Percentiles rank a stretch among this genome's conserved stretches.
Evolutionary conservation across 2,329 filamentous ascomycete genomes (phyloP).

Genomic region (Alternaria rosae): DNA sequence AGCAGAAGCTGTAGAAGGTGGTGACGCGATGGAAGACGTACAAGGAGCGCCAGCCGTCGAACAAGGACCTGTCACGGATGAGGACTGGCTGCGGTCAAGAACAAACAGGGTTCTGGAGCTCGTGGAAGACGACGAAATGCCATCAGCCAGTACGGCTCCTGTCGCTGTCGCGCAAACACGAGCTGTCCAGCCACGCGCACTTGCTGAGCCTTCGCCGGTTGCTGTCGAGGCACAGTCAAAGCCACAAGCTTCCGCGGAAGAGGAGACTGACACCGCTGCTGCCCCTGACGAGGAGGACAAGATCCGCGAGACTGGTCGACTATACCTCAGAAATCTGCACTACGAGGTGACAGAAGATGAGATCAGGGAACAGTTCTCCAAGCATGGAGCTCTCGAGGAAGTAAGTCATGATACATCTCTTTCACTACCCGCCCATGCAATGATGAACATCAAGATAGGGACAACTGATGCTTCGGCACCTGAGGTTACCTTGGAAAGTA

Average conservation of each 20-base stretch:
- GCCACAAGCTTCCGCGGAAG: conserved; percentile 12
- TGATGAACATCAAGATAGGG: conserved; percentile 99
- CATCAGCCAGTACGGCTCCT: not conserved
- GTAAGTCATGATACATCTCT: conserved; percentile 63
- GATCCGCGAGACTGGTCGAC: conserved; percentile 74
- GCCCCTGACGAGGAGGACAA: conserved; percentile 61
- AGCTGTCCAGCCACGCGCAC: conserved; percentile 10
- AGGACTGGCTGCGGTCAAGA: conserved; percentile 89
- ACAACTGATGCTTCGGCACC: conserved; percentile 94
- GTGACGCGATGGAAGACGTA: conserved; percentile 24
- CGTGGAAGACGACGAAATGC: conserved; percentile 73
- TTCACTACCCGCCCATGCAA: conserved; percentile 42
- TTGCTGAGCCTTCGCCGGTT: conserved; percentile 17
- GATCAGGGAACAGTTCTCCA: conserved; percentile 73
- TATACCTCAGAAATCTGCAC: conserved; percentile 89
- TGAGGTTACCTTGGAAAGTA: conserved; percentile 92
- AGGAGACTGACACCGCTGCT: conserved; percentile 51
- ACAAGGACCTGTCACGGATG: conserved; percentile 68
- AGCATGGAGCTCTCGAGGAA: conserved; percentile 82
- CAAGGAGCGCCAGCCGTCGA: conserved; percentile 30
- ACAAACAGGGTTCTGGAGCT: conserved; percentile 88
- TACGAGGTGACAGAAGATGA: conserved; percentile 82
- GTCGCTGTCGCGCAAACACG: not conserved
- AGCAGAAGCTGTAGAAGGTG: conserved; percentile 20
- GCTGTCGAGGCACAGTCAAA: conserved; percentile 16